Evolutionary conservation across 306 rosid species (phyloP), one percentile per base, ranked within the genome.

Genomic region (Corylus americana): DNA sequence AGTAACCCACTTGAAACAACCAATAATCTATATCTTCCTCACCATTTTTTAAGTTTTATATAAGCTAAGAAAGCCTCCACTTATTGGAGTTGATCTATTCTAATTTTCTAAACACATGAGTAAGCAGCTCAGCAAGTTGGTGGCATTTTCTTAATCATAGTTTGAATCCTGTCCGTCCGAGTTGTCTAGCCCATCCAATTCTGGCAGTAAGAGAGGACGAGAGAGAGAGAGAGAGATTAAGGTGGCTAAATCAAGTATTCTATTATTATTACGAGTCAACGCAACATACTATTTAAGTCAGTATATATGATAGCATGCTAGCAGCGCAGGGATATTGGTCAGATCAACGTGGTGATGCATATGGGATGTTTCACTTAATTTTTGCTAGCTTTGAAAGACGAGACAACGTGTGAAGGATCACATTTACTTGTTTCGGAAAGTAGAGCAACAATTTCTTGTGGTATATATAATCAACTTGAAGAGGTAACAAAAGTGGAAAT

Each of bases 371-470:
- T 42, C 50, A 39, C 17, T 17, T 39, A 37, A 13, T 16, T 82
- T 78, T 74, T 58, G 63, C 55, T 66, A 75, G 39, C 55, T 7
- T 17, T 54, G 17, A 51, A 54, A 48, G 14, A 35, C 31, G 59
- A 55, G 54, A 7, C 44, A 39, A 83, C 55, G 62, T 37, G 55
- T 42, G 53, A 76, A 61, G 44, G 61, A 74, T 79, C 76, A 67
- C 37, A 84, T 81, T 76, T 14, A 70, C 44, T 25, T 25, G 75
- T 49, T 47, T 25, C 1, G 42, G 59, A 25, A 42, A 79, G 25
- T 20, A 74, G 50, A 45, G 54, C n/a, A 78, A 54, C 17, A 69
- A 55, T 13, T 37, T 48, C 1, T 59, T 10, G 49, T 29, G 31
- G 2, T 29, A 29, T 29, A 29, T 53, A 27, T 57, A 75, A 37